Percentiles rank a stretch among this genome's conserved stretches.
phyloP scores from a whole-genome alignment of 768 basidiomycete genomes.

The Amanita inopinata region DNA sequence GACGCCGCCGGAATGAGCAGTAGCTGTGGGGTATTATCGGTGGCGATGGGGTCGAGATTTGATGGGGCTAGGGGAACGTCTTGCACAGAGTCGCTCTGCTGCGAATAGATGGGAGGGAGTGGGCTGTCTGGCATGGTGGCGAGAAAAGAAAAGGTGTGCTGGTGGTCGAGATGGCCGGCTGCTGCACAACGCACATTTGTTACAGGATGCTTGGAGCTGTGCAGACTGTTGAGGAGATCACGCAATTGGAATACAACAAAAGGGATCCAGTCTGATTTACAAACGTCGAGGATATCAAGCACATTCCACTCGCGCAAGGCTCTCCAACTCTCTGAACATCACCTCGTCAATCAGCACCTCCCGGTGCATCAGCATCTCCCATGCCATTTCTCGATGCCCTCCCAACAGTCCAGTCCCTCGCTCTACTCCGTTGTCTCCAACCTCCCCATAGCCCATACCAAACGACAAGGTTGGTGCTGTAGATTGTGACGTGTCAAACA shows the following conservation, averaged over 20 bases:
- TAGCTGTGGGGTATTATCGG: slow-evolving; percentile 40
- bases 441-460: slow-evolving; percentile 80
- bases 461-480: slow-evolving; percentile 58
- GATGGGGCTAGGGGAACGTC: no score
- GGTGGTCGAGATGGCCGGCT: not conserved
- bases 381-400: slow-evolving; percentile 59
- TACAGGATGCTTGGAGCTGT: not conserved
- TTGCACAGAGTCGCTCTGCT: no score
- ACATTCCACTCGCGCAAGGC: slow-evolving; percentile 64
- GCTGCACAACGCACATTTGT: slow-evolving; percentile 5
- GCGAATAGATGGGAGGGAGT: slow-evolving; percentile 57
- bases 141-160: slow-evolving; percentile 14
- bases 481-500: slow-evolving; percentile 58
- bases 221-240: no score
- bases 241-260: slow-evolving; percentile 16
- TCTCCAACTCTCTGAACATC: slow-evolving; percentile 74
- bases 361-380: slow-evolving; percentile 61
- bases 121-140: slow-evolving; percentile 30
- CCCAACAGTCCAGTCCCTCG: slow-evolving; percentile 69
- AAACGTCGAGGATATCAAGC: slow-evolving; percentile 26
- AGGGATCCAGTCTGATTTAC: slow-evolving; percentile 14
- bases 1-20: slow-evolving; percentile 65
- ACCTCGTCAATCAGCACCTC: slow-evolving; percentile 54
- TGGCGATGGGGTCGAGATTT: slow-evolving; percentile 15
- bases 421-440: slow-evolving; percentile 54